These are phyloP conservation scores for Lipomyces lipofer DNA, from an alignment of 805 yeast species.

Conservation along the genomic window DNA sequence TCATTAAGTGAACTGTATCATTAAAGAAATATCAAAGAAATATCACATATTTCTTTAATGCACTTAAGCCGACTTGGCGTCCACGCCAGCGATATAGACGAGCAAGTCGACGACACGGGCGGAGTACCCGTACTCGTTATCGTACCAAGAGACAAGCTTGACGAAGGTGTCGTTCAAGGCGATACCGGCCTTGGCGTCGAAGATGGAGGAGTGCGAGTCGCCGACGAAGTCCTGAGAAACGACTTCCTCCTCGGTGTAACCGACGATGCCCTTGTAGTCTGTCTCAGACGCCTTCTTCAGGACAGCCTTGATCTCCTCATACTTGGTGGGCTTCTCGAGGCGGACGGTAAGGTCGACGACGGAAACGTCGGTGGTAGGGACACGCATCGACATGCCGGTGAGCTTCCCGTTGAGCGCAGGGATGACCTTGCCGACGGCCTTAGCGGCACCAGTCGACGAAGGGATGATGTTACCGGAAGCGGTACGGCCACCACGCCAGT, in stretches of 20 bases:
- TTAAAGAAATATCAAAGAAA: background rate
- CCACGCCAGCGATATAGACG: conserved; percentile 71
- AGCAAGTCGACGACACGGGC: conserved; percentile 92
- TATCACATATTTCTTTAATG: no score
- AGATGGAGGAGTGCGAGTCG: conserved; percentile 82
- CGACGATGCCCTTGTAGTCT: conserved; percentile 75
- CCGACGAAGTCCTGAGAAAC: conserved; percentile 88
- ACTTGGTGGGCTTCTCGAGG: conserved; percentile 71
- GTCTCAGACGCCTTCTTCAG: conserved; percentile 77
- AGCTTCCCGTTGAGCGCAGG: conserved; percentile 89
- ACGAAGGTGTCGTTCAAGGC: conserved; percentile 82
- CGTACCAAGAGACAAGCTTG: conserved; percentile 93
- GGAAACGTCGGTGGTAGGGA: conserved; percentile 90
- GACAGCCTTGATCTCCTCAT: conserved; percentile 78
- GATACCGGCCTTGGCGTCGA: conserved; percentile 90
- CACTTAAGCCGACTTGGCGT: conserved; percentile 28
- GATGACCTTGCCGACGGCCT: conserved; percentile 94
- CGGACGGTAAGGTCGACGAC: conserved; percentile 90
- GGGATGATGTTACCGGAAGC: conserved; percentile 95
- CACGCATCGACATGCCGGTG: conserved; percentile 92
- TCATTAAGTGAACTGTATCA: no score
- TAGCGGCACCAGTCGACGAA: conserved; percentile 96
- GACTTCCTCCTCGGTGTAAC: conserved; percentile 90
- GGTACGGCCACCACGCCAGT: conserved; percentile 98
- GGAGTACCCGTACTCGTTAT: conserved; percentile 94